Percentiles rank a stretch among this genome's conserved stretches.
Conservation (phyloP, 2,329 filamentous ascomycete genomes). For the Penicillium sp. region DNA sequence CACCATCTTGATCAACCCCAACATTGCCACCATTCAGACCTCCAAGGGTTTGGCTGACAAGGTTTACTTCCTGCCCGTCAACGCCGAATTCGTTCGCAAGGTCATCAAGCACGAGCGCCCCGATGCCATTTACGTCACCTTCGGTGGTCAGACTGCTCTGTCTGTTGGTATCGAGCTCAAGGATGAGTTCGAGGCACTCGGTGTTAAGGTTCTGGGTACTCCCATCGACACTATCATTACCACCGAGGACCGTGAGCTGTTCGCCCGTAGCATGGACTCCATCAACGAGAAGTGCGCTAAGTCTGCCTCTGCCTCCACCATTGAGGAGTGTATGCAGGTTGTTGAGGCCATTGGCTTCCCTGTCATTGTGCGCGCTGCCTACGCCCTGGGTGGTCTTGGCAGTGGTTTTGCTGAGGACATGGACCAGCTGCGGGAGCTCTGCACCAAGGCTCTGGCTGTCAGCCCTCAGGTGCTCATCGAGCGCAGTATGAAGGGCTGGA, state of each 20-base stretch:
- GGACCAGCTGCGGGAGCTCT: conserved; percentile 77
- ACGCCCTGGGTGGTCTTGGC: conserved; percentile 90
- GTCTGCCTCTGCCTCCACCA: conserved; percentile 84
- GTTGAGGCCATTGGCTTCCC: conserved; percentile 93
- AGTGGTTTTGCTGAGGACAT: conserved; percentile 94
- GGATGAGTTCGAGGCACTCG: conserved; percentile 90
- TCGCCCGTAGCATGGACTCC: conserved; percentile 96
- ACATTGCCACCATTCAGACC: conserved; percentile 98
- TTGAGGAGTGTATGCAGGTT: conserved; percentile 84
- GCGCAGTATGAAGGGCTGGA: conserved; percentile 99
- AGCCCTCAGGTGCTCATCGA: conserved; percentile 96
- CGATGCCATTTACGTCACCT: conserved; percentile 96
- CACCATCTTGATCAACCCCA: conserved; percentile 97
- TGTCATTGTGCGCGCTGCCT: conserved; percentile 94
- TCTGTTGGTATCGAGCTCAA: conserved; percentile 96
- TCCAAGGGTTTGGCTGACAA: conserved; percentile 97
- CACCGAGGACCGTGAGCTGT: conserved; percentile 95
- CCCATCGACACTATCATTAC: conserved; percentile 98
- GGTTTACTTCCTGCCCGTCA: conserved; percentile 97
- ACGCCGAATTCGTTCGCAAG: conserved; percentile 94
- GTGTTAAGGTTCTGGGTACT: conserved; percentile 91
- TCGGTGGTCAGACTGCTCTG: conserved; percentile 96
- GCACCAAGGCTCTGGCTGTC: conserved; percentile 90
- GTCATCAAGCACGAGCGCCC: conserved; percentile 93
- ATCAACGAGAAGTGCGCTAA: conserved; percentile 98